These are phyloP conservation scores for Mycena kentingensis DNA, from an alignment of 768 basidiomycete genomes.

Conservation along the genomic window DNA sequence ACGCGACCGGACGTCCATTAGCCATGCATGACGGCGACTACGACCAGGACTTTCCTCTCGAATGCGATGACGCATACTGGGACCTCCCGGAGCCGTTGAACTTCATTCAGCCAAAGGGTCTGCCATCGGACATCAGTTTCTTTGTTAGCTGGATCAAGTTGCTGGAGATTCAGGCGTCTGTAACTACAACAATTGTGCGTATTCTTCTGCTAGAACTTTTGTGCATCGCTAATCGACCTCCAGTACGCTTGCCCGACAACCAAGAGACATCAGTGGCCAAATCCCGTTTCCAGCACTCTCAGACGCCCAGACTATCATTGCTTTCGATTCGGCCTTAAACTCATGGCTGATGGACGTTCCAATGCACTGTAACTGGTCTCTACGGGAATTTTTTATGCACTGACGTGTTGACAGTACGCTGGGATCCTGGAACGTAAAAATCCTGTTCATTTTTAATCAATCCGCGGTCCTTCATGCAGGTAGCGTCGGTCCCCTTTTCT, in stretches of 20 bases:
- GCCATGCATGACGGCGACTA: constrained; percentile 76
- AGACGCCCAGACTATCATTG: constrained; percentile 67
- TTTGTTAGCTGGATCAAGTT: constrained; percentile 60
- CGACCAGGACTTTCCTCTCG: constrained; percentile 66
- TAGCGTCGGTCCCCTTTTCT: background rate
- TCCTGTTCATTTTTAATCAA: constrained; percentile 51
- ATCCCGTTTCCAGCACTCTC: constrained; percentile 51
- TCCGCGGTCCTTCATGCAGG: constrained; percentile 55
- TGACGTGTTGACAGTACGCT: constrained; percentile 42
- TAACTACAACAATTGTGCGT: constrained; percentile 59
- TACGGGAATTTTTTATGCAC: constrained; percentile 47
- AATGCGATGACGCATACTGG: constrained; percentile 76
- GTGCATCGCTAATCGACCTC: background rate
- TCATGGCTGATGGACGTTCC: constrained; percentile 76
- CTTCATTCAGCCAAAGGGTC: constrained; percentile 65
- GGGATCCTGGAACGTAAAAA: constrained; percentile 45
- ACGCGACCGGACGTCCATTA: constrained; percentile 65
- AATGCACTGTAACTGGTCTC: constrained; percentile 45
- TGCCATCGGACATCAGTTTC: constrained; percentile 55
- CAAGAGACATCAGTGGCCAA: constrained; percentile 50
- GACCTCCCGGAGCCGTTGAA: constrained; percentile 56
- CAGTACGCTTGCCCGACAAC: constrained; percentile 78
- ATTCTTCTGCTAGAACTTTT: background rate
- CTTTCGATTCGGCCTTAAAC: constrained; percentile 76
- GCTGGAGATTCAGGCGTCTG: constrained; percentile 61